A percentile compares a stretch with the other conserved stretches of the same genome.
Evolutionary conservation across 805 yeast species (phyloP).

Genomic region (Ogataea trehalophila): DNA sequence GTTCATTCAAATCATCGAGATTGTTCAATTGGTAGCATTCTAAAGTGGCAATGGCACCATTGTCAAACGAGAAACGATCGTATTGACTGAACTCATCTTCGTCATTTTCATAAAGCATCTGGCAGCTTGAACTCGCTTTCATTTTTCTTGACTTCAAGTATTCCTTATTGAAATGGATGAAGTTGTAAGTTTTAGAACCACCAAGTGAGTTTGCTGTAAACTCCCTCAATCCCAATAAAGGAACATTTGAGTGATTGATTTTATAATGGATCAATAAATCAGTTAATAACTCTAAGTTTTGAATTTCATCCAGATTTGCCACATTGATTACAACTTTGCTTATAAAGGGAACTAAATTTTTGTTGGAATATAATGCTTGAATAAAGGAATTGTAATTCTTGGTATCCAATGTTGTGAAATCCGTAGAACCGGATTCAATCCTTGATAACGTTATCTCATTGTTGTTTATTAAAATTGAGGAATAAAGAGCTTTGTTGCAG

Average conservation of each 20-base stretch:
- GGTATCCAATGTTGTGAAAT: slow-evolving; percentile 4
- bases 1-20: slow-evolving; percentile 9
- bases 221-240: slow-evolving; percentile 13
- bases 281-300: slow-evolving; percentile 7
- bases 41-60: slow-evolving; percentile 3
- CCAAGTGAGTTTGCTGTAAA: slow-evolving; percentile 6
- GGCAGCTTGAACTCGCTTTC: slow-evolving; percentile 2
- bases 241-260: slow-evolving; percentile 4
- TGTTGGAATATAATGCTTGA: background rate
- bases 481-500: slow-evolving; percentile 10
- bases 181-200: slow-evolving; percentile 8
- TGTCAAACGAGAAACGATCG: background rate
- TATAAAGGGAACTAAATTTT: slow-evolving; percentile 6
- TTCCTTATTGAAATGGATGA: slow-evolving; percentile 10
- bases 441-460: slow-evolving; percentile 1
- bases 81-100: slow-evolving; percentile 11
- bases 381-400: slow-evolving; percentile 4
- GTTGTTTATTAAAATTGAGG: slow-evolving; percentile 12
- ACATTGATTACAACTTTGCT: slow-evolving; percentile 8
- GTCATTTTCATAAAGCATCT: slow-evolving; percentile 16
- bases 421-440: too few relatives aligned
- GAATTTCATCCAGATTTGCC: slow-evolving; percentile 6
- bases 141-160: slow-evolving; percentile 2
- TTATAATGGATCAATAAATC: slow-evolving; percentile 15
- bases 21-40: slow-evolving; percentile 13